phyloP scores from a whole-genome alignment of 805 yeast species.

The baker's yeast (Saccharomyces cerevisiae) region DNA sequence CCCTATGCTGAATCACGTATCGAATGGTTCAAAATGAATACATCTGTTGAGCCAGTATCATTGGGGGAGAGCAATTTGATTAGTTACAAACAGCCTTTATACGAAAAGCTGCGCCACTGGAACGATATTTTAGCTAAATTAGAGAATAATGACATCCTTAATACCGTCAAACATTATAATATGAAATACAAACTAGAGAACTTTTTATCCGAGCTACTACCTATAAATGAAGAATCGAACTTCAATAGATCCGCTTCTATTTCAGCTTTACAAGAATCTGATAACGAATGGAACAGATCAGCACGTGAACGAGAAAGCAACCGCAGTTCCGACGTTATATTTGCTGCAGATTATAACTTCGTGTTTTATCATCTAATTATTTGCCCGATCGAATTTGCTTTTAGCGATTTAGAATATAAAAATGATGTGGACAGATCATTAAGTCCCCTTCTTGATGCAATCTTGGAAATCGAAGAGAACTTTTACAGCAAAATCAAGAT shows the following conservation, averaged over 20 bases:
- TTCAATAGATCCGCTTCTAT: conserved; percentile 22
- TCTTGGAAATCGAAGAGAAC: conserved; percentile 19
- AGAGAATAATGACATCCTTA: conserved; percentile 16
- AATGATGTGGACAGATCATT: conserved; percentile 13
- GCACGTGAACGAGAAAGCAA: conserved; percentile 11
- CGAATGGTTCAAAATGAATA: conserved; percentile 24
- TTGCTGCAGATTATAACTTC: conserved; percentile 17
- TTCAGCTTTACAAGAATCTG: conserved; percentile 13
- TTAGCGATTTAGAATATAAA: conserved; percentile 9
- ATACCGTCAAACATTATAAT: conserved; percentile 19
- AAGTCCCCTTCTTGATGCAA: conserved; percentile 12
- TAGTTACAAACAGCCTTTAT: conserved; percentile 27
- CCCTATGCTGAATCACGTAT: conserved; percentile 25
- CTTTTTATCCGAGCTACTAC: conserved; percentile 22
- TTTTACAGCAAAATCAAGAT: conserved; percentile 13
- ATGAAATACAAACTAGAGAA: conserved; percentile 20
- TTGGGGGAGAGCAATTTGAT: conserved; percentile 20
- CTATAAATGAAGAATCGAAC: conserved; percentile 24
- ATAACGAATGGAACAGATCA: conserved; percentile 15
- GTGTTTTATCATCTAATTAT: conserved; percentile 15
- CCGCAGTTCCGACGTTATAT: conserved; percentile 7
- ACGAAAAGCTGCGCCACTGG: conserved; percentile 26
- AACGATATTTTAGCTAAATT: conserved; percentile 17
- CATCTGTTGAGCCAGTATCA: conserved; percentile 5
- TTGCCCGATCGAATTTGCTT: conserved; percentile 18